Conservation (phyloP, 441 rosid species). For the Brassica hybrid region DNA sequence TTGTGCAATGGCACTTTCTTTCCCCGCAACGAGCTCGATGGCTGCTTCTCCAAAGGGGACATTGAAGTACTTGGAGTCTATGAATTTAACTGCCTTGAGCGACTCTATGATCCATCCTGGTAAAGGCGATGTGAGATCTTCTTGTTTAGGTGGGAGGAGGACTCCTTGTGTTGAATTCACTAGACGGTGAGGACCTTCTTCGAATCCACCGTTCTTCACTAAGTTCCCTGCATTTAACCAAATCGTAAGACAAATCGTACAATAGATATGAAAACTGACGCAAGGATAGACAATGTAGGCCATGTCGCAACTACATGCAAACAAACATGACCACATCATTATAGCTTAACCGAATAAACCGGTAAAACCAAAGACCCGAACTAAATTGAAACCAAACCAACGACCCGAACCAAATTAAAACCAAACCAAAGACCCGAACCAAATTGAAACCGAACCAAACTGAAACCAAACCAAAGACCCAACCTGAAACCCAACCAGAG, state of each 20-base stretch:
- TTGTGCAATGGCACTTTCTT: constrained; percentile 93
- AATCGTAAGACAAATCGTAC: constrained; percentile 6
- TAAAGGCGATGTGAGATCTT: constrained; percentile 83
- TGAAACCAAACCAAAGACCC: background rate
- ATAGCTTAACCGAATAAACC: background rate
- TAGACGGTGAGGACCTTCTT: constrained; percentile 87
- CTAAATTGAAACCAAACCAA: background rate
- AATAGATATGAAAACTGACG: background rate
- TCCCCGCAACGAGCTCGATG: constrained; percentile 86
- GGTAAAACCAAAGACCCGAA: background rate
- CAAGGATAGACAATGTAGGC: background rate
- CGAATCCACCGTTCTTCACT: constrained; percentile 80
- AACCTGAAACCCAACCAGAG: background rate
- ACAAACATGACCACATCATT: background rate
- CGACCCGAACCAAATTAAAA: background rate
- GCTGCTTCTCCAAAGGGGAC: constrained; percentile 81
- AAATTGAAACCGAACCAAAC: background rate
- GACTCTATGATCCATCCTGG: constrained; percentile 98
- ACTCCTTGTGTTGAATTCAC: constrained; percentile 79
- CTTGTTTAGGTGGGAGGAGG: constrained; percentile 85
- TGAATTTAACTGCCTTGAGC: constrained; percentile 91
- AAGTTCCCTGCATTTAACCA: constrained; percentile 56
- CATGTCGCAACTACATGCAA: too few relatives aligned
- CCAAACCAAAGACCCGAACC: background rate
- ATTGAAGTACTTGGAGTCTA: constrained; percentile 75